Percentiles rank a stretch among this genome's conserved stretches.
Evolutionary conservation across 257 asterid genomes (phyloP).

Genomic region (Solanum paucissectum): DNA sequence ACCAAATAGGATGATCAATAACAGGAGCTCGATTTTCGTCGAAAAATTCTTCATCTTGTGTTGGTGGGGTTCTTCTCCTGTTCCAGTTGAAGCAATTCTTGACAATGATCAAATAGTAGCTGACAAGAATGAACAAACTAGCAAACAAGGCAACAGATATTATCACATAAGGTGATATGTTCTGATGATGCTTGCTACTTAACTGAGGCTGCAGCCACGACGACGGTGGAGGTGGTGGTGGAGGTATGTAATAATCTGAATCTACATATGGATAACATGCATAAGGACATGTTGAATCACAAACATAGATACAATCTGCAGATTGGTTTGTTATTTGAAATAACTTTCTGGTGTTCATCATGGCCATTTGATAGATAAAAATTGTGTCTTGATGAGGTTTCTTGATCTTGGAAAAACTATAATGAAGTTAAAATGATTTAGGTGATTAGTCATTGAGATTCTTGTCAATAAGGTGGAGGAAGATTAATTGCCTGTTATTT

Average conservation of each 20-base stretch:
- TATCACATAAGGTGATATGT: conserved; percentile 5
- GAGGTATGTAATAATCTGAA: not conserved
- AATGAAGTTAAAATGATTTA: not conserved
- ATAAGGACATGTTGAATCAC: conserved; percentile 13
- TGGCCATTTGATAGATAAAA: not conserved
- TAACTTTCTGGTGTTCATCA: conserved; percentile 17
- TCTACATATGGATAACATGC: conserved; percentile 7
- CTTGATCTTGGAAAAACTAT: not conserved
- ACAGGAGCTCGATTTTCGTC: conserved; percentile 13
- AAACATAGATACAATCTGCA: conserved; percentile 7
- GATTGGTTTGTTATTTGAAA: conserved; percentile 3
- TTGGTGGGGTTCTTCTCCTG: not conserved
- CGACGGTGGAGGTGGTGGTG: not conserved
- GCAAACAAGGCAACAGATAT: conserved; percentile 13
- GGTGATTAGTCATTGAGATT: not conserved
- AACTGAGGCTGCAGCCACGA: not conserved
- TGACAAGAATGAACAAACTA: conserved; percentile 8
- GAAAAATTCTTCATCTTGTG: conserved; percentile 6
- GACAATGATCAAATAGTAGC: conserved; percentile 11
- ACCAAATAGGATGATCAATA: conserved; percentile 36
- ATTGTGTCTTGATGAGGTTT: not conserved
- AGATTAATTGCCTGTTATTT: not conserved
- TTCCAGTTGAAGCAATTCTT: conserved; percentile 9
- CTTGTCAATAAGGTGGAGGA: not conserved
- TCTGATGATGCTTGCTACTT: not conserved